Percentiles rank a stretch among this genome's conserved stretches.
Evolutionary conservation across 768 basidiomycete species (phyloP).

Genomic region (Lyophyllum decastes): DNA sequence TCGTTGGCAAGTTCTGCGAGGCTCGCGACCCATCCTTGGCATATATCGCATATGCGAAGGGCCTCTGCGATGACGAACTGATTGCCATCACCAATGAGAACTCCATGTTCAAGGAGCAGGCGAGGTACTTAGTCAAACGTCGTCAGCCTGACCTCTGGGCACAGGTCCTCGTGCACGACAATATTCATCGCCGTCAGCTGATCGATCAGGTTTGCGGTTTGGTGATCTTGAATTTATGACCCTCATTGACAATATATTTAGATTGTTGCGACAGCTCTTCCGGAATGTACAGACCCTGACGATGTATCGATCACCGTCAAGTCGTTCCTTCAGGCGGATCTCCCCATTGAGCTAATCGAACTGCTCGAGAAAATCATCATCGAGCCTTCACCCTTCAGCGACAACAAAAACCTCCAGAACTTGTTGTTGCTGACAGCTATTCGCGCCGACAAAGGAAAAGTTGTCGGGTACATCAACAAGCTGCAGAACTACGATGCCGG

Average conservation of each 20-base stretch:
- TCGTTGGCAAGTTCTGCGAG: conserved; percentile 99
- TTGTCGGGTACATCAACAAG: conserved; percentile 97
- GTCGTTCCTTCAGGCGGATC: conserved; percentile 95
- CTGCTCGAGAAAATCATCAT: conserved; percentile 98
- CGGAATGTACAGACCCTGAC: conserved; percentile 96
- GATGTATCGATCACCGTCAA: conserved; percentile 99
- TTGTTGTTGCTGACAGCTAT: conserved; percentile 93
- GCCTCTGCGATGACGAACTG: conserved; percentile 97
- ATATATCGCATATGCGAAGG: conserved; percentile 99
- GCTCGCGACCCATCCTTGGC: conserved; percentile 97
- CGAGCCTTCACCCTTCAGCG: conserved; percentile 95
- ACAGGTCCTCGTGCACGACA: conserved; percentile 87
- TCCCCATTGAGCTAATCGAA: conserved; percentile 96
- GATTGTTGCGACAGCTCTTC: conserved; percentile 93
- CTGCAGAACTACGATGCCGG: conserved; percentile 91
- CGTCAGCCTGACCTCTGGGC: conserved; percentile 95
- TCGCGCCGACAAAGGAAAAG: conserved; percentile 97
- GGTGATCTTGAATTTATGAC: neutral
- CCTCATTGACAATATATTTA: conserved; percentile 28
- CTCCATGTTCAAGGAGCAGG: conserved; percentile 99
- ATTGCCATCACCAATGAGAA: conserved; percentile 98
- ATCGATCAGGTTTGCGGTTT: conserved; percentile 76
- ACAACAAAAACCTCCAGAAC: conserved; percentile 96
- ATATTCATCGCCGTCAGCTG: conserved; percentile 88
- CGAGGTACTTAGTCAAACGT: conserved; percentile 95